Evolutionary conservation across 1,284 basidiomycete genomes (phyloP).

Genomic region (Pseudozyma pruni): DNA sequence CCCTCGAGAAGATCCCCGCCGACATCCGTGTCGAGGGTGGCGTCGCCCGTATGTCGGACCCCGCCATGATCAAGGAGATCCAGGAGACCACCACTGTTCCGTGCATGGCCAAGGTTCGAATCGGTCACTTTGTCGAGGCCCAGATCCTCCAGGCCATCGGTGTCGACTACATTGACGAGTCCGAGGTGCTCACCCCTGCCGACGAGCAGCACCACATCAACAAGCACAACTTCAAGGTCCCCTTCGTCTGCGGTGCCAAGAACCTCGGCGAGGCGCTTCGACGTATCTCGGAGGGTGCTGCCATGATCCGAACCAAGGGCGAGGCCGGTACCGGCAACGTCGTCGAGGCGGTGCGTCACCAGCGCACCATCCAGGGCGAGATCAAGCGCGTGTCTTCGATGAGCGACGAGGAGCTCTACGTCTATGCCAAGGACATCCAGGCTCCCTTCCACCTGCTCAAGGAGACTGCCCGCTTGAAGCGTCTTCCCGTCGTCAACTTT

Average conservation of each 20-base stretch:
- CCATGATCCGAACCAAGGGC: conserved; percentile 70
- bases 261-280: conserved; percentile 85
- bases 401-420: conserved; percentile 97
- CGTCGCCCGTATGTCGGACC: conserved; percentile 73
- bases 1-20: conserved; percentile 86
- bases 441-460: conserved; percentile 98
- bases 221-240: conserved; percentile 77
- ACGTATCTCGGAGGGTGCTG: conserved; percentile 90
- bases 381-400: conserved; percentile 80
- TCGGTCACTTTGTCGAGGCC: conserved; percentile 83
- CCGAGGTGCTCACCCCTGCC: conserved; percentile 94
- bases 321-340: conserved; percentile 95
- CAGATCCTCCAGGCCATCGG: conserved; percentile 93
- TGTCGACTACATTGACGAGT: conserved; percentile 95
- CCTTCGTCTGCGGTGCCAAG: conserved; percentile 74
- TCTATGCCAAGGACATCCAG: conserved; percentile 85
- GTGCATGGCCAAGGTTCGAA: conserved; percentile 87
- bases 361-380: conserved; percentile 82
- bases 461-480: conserved; percentile 91
- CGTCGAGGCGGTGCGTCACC: conserved; percentile 90
- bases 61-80: conserved; percentile 95
- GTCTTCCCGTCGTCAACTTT: conserved; percentile 83
- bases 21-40: conserved; percentile 75
- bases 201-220: conserved; percentile 72
- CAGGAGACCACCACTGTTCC: conserved; percentile 72